Evolutionary conservation across 129 eudicot species (phyloP).

Genomic region (Pulicaria dysenterica): DNA sequence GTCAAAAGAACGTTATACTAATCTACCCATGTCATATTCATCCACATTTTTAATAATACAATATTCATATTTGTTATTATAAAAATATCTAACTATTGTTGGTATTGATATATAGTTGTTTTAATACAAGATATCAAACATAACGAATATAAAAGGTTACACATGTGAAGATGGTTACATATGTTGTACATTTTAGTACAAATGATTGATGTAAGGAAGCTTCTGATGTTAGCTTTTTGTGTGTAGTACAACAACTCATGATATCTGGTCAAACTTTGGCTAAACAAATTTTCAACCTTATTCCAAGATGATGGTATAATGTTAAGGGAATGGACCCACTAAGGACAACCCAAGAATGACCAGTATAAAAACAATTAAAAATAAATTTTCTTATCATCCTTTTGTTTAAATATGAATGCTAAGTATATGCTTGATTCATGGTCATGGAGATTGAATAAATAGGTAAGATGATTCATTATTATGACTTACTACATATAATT

Average conservation of each 20-base stretch:
- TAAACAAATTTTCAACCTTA: slow-evolving; percentile 41
- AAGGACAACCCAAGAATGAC: slow-evolving; percentile 17
- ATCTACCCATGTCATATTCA: not conserved
- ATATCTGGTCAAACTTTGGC: slow-evolving; percentile 41
- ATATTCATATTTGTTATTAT: not conserved
- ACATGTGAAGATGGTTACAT: slow-evolving; percentile 33
- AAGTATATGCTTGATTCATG: no score
- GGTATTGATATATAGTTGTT: no score
- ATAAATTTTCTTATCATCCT: not conserved
- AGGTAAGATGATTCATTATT: no score
- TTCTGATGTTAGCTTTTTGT: slow-evolving; percentile 41
- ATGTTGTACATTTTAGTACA: slow-evolving; percentile 32
- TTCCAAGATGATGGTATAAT: slow-evolving; percentile 23
- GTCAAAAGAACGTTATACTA: not conserved
- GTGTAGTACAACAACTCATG: slow-evolving; percentile 43
- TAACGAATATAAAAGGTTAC: slow-evolving; percentile 11
- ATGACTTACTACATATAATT: no score
- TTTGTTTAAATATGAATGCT: no score
- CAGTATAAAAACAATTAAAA: not conserved
- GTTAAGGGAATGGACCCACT: slow-evolving; percentile 22
- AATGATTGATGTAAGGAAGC: slow-evolving; percentile 43
- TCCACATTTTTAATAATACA: not conserved
- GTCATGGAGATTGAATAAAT: no score
- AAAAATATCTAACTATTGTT: no score
- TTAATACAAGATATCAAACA: not conserved